These are phyloP conservation scores for Salvia miltiorrhiza DNA, from an alignment of 257 asterid species.

Conservation along the genomic window DNA sequence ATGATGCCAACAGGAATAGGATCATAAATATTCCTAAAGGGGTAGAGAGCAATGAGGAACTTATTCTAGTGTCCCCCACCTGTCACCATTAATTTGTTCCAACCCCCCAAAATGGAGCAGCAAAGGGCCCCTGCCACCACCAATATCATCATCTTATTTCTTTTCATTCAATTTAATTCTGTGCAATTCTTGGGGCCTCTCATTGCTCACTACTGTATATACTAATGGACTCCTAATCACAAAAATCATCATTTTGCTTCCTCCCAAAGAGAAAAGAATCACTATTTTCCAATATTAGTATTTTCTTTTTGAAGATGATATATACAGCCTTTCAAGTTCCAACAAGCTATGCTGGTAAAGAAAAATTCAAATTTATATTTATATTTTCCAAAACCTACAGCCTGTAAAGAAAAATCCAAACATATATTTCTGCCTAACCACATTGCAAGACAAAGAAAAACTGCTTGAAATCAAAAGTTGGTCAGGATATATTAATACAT, in stretches of 20 bases:
- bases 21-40: not conserved
- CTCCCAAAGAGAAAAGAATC: no score
- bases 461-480: conserved; percentile 2
- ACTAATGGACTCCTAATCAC: not conserved
- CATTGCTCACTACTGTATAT: not conserved
- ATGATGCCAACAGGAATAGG: not conserved
- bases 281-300: not conserved
- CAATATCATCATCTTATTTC: not conserved
- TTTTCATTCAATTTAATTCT: no score
- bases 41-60: not conserved
- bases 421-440: not conserved
- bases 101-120: not conserved
- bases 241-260: no score
- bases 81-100: conserved; percentile 14
- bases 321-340: not conserved
- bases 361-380: no score
- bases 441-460: not conserved
- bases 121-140: not conserved
- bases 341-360: not conserved
- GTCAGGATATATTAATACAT: no score
- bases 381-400: no score
- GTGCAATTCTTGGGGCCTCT: not conserved
- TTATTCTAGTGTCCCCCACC: conserved; percentile 11
- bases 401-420: not conserved
- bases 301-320: not conserved